Percentiles rank a stretch among this genome's conserved stretches.
phyloP scores from a whole-genome alignment of 495 filamentous ascomycete genomes.

The Penicillium coprophilum region DNA sequence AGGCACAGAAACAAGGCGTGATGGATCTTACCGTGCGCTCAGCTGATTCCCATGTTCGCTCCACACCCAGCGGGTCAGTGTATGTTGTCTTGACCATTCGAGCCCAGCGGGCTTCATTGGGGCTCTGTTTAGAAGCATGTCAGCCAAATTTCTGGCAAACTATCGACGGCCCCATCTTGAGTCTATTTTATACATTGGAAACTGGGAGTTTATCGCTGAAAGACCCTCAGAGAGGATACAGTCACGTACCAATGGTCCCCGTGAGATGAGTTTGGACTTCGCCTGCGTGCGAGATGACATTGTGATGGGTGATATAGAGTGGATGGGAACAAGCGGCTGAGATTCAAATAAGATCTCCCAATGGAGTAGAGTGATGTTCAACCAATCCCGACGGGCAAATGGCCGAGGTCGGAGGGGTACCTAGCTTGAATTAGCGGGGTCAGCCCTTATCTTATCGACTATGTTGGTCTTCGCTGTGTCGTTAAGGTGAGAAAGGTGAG shows the following conservation, averaged over 20 bases:
- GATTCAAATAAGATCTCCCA: background rate
- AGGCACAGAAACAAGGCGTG: background rate
- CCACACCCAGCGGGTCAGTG: constrained; percentile 63
- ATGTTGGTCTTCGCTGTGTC: too few species aligned
- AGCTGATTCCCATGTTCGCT: constrained; percentile 78
- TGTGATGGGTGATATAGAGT: background rate
- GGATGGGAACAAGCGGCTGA: background rate
- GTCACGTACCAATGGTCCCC: constrained; percentile 45
- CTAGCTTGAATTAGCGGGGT: constrained; percentile 11
- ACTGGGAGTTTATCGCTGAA: constrained; percentile 20
- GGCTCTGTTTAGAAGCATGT: constrained; percentile 29
- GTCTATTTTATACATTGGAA: background rate
- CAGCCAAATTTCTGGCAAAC: too few species aligned
- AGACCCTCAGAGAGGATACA: background rate
- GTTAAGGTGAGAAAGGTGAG: too few species aligned
- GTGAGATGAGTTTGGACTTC: constrained; percentile 50
- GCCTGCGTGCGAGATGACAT: constrained; percentile 29
- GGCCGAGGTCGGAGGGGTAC: background rate
- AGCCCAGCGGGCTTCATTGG: constrained; percentile 70
- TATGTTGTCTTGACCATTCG: constrained; percentile 72
- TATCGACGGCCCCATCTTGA: too few species aligned
- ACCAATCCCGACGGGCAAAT: background rate
- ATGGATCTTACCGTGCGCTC: constrained; percentile 57
- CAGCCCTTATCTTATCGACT: constrained; percentile 13
- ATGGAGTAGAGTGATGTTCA: background rate